A percentile compares a stretch with the other conserved stretches of the same genome.
Conservation (phyloP, 345 rosid genomes). For the Microcos paniculata region DNA sequence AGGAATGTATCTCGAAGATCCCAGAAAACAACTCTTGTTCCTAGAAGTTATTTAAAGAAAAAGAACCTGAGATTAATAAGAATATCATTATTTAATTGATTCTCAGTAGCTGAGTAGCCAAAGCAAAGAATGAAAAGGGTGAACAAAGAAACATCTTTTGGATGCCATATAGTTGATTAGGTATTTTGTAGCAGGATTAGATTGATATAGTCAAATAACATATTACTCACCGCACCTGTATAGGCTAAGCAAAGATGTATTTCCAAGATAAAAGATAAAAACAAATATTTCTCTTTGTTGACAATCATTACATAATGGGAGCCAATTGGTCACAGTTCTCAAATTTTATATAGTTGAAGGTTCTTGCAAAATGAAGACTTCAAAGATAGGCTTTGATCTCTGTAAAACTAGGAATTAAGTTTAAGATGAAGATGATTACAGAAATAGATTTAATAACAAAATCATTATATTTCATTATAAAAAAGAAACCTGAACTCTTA, state of each 20-base stretch:
- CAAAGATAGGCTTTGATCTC: background rate
- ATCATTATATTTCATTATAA: background rate
- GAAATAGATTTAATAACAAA: background rate
- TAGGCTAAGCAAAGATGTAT: background rate
- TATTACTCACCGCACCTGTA: background rate
- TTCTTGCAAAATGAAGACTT: background rate
- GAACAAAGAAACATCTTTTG: background rate
- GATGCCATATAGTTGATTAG: background rate
- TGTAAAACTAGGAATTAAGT: background rate
- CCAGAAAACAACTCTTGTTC: conserved; percentile 83
- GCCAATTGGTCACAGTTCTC: background rate
- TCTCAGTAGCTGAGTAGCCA: background rate
- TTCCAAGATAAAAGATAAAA: background rate
- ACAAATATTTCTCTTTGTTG: background rate
- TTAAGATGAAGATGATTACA: background rate
- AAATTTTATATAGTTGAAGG: background rate
- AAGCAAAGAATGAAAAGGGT: background rate
- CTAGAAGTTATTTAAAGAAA: conserved; percentile 36
- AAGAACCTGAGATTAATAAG: conserved; percentile 5
- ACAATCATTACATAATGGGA: background rate
- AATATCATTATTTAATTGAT: background rate
- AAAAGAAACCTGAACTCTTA: background rate
- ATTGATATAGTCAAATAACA: background rate
- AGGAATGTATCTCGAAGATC: conserved; percentile 81
- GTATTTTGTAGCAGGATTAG: background rate